Conservation (phyloP, 2,329 filamentous ascomycete species). For the Tolypocladium capitatum region DNA sequence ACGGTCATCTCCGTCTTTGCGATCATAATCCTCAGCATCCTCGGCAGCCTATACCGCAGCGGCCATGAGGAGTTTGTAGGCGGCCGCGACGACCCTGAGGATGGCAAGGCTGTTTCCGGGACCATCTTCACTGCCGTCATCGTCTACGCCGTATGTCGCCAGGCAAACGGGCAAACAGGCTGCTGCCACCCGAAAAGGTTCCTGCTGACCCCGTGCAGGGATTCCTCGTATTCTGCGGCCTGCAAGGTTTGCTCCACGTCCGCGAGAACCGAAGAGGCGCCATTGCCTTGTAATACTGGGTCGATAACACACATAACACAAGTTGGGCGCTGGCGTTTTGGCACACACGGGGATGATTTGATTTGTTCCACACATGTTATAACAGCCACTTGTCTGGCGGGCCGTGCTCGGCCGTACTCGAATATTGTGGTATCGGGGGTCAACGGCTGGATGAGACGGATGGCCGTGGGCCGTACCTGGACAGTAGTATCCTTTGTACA, state of each 20-base stretch:
- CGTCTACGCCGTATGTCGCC: slow-evolving; percentile 66
- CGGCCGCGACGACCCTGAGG: slow-evolving; percentile 53
- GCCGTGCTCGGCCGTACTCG: background rate
- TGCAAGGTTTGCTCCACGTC: slow-evolving; percentile 77
- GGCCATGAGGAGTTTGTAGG: slow-evolving; percentile 79
- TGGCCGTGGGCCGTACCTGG: background rate
- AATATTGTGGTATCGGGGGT: background rate
- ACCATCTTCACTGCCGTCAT: slow-evolving; percentile 81
- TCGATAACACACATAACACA: background rate
- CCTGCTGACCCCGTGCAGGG: slow-evolving; percentile 33
- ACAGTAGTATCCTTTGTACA: background rate
- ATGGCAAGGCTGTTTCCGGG: slow-evolving; percentile 65
- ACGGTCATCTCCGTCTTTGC: slow-evolving; percentile 56
- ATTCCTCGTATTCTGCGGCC: slow-evolving; percentile 83
- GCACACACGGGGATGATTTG: background rate
- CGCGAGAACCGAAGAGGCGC: slow-evolving; percentile 72
- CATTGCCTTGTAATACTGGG: slow-evolving; percentile 51
- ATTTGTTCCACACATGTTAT: background rate
- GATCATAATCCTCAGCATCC: slow-evolving; percentile 49
- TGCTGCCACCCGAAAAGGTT: background rate
- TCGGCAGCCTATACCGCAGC: slow-evolving; percentile 60
- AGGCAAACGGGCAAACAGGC: background rate
- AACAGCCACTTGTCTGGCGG: background rate
- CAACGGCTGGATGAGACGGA: background rate
- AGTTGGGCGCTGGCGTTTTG: slow-evolving; percentile 1